Conservation (phyloP, 345 rosid genomes). For the Jatropha curcas region DNA sequence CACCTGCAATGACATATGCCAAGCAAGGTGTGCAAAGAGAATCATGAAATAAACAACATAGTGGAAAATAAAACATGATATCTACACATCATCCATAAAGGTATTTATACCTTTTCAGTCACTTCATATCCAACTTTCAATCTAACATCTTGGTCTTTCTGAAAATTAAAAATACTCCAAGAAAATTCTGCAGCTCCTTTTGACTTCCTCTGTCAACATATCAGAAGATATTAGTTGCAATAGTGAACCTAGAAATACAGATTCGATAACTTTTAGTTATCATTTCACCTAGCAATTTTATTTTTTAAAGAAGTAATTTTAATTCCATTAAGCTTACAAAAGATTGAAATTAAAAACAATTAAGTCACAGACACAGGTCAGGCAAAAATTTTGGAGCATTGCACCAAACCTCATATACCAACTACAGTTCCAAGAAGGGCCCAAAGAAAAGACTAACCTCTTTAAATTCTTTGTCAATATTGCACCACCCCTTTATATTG, state of each 20-base stretch:
- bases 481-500: constrained; percentile 68
- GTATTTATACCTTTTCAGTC: constrained; percentile 57
- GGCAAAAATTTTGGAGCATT: neutral
- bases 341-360: neutral
- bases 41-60: neutral
- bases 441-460: constrained; percentile 42
- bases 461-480: constrained; percentile 69
- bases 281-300: no score
- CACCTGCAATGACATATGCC: neutral
- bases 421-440: constrained; percentile 6
- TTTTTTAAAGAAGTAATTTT: no score
- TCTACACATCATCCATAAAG: neutral
- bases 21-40: neutral
- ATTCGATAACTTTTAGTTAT: neutral
- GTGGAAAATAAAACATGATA: neutral
- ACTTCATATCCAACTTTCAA: constrained; percentile 81
- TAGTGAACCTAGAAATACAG: neutral
- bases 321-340: neutral
- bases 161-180: constrained; percentile 70
- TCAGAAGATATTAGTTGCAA: constrained; percentile 7
- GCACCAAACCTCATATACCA: neutral
- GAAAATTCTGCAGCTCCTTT: constrained; percentile 83
- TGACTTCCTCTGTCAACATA: constrained; percentile 59
- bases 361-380: neutral
- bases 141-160: constrained; percentile 75